Evolutionary conservation across 345 rosid genomes (phyloP), one percentile per base, ranked within the genome.

Genomic region (Pugionium cornutum): DNA sequence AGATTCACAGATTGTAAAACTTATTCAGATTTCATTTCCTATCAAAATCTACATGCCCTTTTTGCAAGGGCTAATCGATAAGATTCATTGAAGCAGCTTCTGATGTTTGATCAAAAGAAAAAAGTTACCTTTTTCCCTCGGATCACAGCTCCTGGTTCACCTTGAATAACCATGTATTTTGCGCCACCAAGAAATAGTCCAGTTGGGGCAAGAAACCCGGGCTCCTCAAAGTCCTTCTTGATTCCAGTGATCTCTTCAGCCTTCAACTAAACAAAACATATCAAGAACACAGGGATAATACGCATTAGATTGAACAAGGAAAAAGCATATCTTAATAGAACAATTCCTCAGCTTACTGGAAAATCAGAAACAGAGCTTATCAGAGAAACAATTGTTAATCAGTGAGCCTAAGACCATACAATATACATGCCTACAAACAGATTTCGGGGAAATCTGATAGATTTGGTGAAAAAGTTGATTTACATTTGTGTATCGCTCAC

Each of bases 91-190:
- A 18, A 18, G 18, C 18, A 18, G 18, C 18, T 18, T 18, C 18
- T 18, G 18, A 18, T 18, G 18, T 18, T 18, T 18, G 18, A 18
- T 18, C 18, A 18, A 18, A 18, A 18, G 18, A 18, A 18, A 18
- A 18, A 18, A 18, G 18, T 32, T 64, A 87, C 97, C 97, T 90
- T 90, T 69, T 90, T 90, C 52, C 97, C 97, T 35, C 97, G 81
- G 76, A 90, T 90, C 36, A 84, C 97, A 74, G 83, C 88, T 67
- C 87, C 95, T 1, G 86, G 27, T 61, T 89, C 97, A 27, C 97
- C 97, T 77, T 87, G 92, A 66, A 89, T 69, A 73, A 89, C 97
- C 95, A 89, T 85, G 73, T 85, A 87, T 32, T 90, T 90, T 7
- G 79, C 71, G 7, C 95, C 85, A 42, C 92, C 92, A n/a, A 90